phyloP scores from a whole-genome alignment of 768 basidiomycete genomes.

The Suillus clintonianus region DNA sequence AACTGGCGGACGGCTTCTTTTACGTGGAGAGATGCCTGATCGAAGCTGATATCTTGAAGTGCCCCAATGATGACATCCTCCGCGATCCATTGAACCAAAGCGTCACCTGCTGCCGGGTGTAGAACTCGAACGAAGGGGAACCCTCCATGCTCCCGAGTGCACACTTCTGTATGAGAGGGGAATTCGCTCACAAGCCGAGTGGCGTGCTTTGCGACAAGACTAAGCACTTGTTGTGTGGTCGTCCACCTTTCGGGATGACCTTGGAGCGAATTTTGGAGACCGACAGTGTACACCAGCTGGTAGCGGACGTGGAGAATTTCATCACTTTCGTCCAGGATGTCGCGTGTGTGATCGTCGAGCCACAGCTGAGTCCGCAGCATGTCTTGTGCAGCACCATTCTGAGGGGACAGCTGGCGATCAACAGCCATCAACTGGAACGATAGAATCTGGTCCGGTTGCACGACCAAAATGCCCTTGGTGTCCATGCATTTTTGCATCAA shows the following conservation, averaged over 20 bases:
- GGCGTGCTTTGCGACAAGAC: slow-evolving; percentile 22
- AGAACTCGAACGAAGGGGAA: slow-evolving; percentile 29
- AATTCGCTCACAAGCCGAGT: slow-evolving; percentile 5
- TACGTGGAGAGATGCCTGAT: slow-evolving; percentile 3
- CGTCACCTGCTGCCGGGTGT: slow-evolving; percentile 9
- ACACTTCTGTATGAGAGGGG: slow-evolving; percentile 20
- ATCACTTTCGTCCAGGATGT: slow-evolving; percentile 49
- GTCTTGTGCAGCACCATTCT: slow-evolving; percentile 8
- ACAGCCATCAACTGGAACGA: slow-evolving; percentile 28
- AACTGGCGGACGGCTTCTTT: slow-evolving; percentile 20
- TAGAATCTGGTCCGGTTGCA: slow-evolving; percentile 34
- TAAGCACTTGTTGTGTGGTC: slow-evolving; percentile 31
- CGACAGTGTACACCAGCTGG: slow-evolving; percentile 40
- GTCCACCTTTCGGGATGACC: slow-evolving; percentile 38
- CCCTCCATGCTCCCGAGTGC: slow-evolving; percentile 10
- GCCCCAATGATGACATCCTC: slow-evolving; percentile 15
- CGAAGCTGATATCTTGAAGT: slow-evolving; percentile 19
- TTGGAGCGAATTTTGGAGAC: slow-evolving; percentile 27
- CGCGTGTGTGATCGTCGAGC: slow-evolving; percentile 30
- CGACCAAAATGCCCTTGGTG: slow-evolving; percentile 24
- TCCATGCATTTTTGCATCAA: slow-evolving; percentile 18
- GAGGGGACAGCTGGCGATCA: slow-evolving; percentile 31
- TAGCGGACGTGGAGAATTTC: slow-evolving; percentile 38
- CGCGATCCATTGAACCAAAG: slow-evolving; percentile 14
- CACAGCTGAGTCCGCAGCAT: slow-evolving; percentile 16